Evolutionary conservation across 768 basidiomycete genomes (phyloP).

Genomic region (Lyophyllum shimeji): DNA sequence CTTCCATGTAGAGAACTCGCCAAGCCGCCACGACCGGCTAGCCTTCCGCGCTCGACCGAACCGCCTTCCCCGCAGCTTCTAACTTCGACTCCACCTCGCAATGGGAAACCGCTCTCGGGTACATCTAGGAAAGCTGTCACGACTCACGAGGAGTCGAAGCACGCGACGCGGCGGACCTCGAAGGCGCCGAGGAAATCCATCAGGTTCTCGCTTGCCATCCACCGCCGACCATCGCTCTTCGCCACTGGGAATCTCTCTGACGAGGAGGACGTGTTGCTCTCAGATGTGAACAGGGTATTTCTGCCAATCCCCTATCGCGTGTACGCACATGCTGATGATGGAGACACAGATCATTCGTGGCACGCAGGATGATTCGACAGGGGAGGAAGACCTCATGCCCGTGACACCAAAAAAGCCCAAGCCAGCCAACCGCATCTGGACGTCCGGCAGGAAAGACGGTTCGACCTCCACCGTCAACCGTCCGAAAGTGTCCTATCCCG

Average conservation of each 20-base stretch:
- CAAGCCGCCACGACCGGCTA: neutral
- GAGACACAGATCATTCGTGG: constrained; percentile 22
- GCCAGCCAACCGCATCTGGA: constrained; percentile 29
- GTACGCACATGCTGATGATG: neutral
- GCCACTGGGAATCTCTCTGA: neutral
- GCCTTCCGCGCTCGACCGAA: neutral
- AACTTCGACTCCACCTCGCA: constrained; percentile 10
- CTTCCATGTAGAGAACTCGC: constrained; percentile 4
- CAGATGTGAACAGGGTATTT: constrained; percentile 24
- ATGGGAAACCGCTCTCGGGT: neutral
- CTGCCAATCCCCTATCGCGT: neutral
- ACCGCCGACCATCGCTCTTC: constrained; percentile 23
- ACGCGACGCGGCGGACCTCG: neutral
- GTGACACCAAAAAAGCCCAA: constrained; percentile 20
- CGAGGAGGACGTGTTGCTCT: constrained; percentile 14
- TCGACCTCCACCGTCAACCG: constrained; percentile 18
- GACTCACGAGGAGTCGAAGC: neutral
- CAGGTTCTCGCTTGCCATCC: constrained; percentile 24
- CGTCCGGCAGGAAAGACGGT: constrained; percentile 20
- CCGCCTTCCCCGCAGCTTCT: neutral
- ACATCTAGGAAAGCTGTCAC: neutral
- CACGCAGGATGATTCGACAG: constrained; percentile 22
- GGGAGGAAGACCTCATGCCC: constrained; percentile 11
- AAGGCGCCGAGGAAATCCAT: constrained; percentile 22
- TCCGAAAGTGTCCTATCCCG: constrained; percentile 18